Evolutionary conservation across 495 filamentous ascomycete genomes (phyloP), one percentile per base, ranked within the genome.

Genomic region (Corynascus novoguineensis): DNA sequence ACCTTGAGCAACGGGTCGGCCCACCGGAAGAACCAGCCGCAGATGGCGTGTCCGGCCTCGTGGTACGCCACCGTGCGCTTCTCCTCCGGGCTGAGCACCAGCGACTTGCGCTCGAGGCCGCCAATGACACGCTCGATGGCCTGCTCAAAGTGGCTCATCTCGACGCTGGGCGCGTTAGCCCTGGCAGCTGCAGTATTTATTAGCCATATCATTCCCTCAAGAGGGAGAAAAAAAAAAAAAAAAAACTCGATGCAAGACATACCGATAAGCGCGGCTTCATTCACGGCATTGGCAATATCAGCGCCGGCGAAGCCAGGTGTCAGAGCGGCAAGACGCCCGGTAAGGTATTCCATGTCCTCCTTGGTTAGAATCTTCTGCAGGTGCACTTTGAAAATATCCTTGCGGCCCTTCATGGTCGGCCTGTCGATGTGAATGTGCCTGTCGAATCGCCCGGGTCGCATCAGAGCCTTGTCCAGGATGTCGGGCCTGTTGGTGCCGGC

Each of bases 1-100:
- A 98, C 93, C 78, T 98, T 98, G 53, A 98, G 88, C 9, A 98
- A 83, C 15, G 93, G 93, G 64, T 97, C 95, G 19, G 93, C 93
- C 71, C 89, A 93, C 74, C 86, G 84, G 79, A 98, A 89, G 78
- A 86, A 98, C 93, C 93, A 98, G 57, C 93, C 93, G 74, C 95
- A 98, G 69, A 98, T 91, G 59, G 93, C 93, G 69, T 98, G 93
- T 51, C 93, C 93, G 52, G 93, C 93, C 77, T 98, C 93, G 75
- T 98, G 93, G 71, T 97, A 98, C 21, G 93, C 95, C 31, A 98
- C 92, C 0, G 87, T 92, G 60, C 79, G 84, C 83, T 97, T 97
- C 76, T 98, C 95, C 55, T 89, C 83, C 8, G 95, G 92, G 40
- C 85, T 86, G 50, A 98, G 84, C 24, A 98, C 90, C 28, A 97